Evolutionary conservation across 2,329 filamentous ascomycete species (phyloP).

Genomic region (Grosmannia clavigera): DNA sequence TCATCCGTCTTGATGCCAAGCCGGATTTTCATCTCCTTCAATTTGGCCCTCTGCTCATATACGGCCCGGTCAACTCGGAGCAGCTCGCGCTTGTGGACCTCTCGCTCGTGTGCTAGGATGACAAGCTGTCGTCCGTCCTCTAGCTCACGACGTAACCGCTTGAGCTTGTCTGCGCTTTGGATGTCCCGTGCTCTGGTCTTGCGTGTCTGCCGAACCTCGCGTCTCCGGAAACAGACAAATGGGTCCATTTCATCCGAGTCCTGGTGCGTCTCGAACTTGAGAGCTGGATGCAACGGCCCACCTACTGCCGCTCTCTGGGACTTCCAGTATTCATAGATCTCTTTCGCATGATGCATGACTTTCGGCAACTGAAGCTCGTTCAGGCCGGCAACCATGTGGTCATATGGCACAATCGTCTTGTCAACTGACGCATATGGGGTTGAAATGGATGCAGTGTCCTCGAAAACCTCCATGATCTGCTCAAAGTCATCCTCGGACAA

Average conservation of each 20-base stretch:
- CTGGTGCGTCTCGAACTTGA: slow-evolving; percentile 90
- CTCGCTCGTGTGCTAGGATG: slow-evolving; percentile 64
- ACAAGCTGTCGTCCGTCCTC: slow-evolving; percentile 80
- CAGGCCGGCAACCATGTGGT: slow-evolving; percentile 61
- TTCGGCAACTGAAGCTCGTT: slow-evolving; percentile 36
- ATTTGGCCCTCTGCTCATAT: slow-evolving; percentile 68
- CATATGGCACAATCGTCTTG: slow-evolving; percentile 68
- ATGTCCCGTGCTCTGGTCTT: slow-evolving; percentile 92
- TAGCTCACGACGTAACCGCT: slow-evolving; percentile 78
- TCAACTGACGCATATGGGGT: slow-evolving; percentile 86
- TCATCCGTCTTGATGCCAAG: slow-evolving; percentile 86
- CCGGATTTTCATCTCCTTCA: slow-evolving; percentile 81
- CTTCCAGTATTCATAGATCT: slow-evolving; percentile 87
- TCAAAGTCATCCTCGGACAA: slow-evolving; percentile 90
- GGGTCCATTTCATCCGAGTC: slow-evolving; percentile 94
- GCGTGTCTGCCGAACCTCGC: slow-evolving; percentile 84
- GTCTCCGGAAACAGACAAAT: slow-evolving; percentile 93
- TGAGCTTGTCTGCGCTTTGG: slow-evolving; percentile 88
- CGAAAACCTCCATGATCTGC: slow-evolving; percentile 86
- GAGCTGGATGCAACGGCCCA: slow-evolving; percentile 62
- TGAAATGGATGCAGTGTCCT: slow-evolving; percentile 70
- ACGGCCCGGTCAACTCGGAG: slow-evolving; percentile 63
- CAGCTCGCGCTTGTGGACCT: slow-evolving; percentile 65
- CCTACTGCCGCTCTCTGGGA: slow-evolving; percentile 50
- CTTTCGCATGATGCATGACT: slow-evolving; percentile 50